phyloP scores from a whole-genome alignment of 371 early-diverging fungal species.

The Haplosporangium sp. region DNA sequence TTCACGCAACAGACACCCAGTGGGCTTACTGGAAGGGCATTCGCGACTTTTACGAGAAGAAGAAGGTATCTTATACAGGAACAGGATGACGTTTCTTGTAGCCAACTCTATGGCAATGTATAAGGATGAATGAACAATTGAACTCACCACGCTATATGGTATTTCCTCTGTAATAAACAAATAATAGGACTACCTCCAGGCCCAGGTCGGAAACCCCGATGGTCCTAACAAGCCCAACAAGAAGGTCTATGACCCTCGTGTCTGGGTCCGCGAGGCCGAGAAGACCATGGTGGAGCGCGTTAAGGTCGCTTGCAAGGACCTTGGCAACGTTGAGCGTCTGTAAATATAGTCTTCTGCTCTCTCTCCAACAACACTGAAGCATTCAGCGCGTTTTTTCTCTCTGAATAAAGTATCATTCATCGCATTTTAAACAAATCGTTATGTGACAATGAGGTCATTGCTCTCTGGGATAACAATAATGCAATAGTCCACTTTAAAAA shows the following conservation, averaged over 20 bases:
- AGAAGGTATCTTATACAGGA: slow-evolving; percentile 30
- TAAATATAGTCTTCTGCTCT: slow-evolving; percentile 57
- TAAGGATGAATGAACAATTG: too few relatives aligned
- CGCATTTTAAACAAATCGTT: too few relatives aligned
- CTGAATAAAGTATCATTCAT: too few relatives aligned
- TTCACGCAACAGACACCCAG: slow-evolving; percentile 44
- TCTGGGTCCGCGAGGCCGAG: slow-evolving; percentile 88
- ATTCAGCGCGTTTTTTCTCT: too few relatives aligned
- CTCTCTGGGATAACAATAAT: too few relatives aligned
- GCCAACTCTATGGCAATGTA: too few relatives aligned
- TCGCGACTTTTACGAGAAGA: slow-evolving; percentile 54
- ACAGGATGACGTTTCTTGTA: too few relatives aligned
- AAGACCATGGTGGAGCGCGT: slow-evolving; percentile 86
- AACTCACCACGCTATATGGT: too few relatives aligned
- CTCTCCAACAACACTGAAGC: too few relatives aligned
- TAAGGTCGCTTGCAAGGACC: slow-evolving; percentile 79
- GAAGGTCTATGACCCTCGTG: slow-evolving; percentile 94
- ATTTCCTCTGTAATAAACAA: background rate
- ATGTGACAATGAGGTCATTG: too few relatives aligned
- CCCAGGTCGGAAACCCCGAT: slow-evolving; percentile 94
- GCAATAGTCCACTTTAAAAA: too few relatives aligned
- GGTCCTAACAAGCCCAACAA: slow-evolving; percentile 93
- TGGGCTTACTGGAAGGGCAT: slow-evolving; percentile 62
- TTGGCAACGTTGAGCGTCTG: slow-evolving; percentile 78
- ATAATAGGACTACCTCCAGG: slow-evolving; percentile 74